These are phyloP conservation scores for Fusarium caatingaense DNA, from an alignment of 2,329 filamentous ascomycete species.

Conservation along the genomic window DNA sequence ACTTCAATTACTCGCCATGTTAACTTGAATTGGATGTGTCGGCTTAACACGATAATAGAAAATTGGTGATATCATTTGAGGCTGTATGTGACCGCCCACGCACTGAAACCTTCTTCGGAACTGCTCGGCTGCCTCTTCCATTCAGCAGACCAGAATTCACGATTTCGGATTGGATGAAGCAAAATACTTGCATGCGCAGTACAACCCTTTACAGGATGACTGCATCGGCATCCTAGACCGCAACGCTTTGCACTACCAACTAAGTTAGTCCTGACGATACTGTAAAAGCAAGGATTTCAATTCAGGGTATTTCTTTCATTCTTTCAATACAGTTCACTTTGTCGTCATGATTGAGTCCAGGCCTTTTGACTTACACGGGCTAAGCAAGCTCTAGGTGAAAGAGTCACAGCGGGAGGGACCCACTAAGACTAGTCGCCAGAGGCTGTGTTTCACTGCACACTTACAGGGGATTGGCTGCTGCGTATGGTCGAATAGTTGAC, in stretches of 20 bases:
- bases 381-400: background rate
- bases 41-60: background rate
- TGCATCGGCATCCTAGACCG: conserved; percentile 5
- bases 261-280: background rate
- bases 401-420: conserved; percentile 27
- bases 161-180: conserved; percentile 12
- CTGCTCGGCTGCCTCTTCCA: conserved; percentile 19
- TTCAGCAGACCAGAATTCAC: background rate
- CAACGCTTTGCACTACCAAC: background rate
- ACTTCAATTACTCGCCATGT: background rate
- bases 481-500: background rate
- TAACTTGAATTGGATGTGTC: too few relatives aligned
- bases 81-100: background rate
- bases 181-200: conserved; percentile 5
- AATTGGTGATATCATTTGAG: background rate
- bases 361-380: background rate
- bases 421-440: background rate
- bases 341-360: conserved; percentile 14
- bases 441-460: conserved; percentile 22
- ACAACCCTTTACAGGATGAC: conserved; percentile 21
- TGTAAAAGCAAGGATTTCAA: background rate
- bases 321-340: background rate
- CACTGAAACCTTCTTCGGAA: background rate
- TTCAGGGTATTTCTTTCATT: background rate
- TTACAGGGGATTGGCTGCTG: conserved; percentile 9